phyloP scores from a whole-genome alignment of 2,329 filamentous ascomycete genomes.

The Botrytis porri region DNA sequence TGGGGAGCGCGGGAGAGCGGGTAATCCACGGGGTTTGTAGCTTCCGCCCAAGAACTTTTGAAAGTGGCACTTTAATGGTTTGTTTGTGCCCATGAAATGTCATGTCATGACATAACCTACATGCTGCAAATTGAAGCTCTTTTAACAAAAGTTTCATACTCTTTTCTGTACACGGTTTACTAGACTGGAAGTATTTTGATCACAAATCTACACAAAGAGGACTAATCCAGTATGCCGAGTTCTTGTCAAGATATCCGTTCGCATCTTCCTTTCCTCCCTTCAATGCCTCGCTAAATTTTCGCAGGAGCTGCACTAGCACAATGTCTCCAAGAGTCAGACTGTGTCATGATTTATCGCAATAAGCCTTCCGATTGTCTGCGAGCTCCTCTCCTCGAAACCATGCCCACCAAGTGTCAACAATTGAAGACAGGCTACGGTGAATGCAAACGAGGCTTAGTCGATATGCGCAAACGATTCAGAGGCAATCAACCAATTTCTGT shows the following conservation, averaged over 20 bases:
- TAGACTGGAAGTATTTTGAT: neutral
- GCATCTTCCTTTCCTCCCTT: conserved; percentile 6
- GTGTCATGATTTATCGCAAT: conserved; percentile 89
- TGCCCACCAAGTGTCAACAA: conserved; percentile 87
- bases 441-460: conserved; percentile 93
- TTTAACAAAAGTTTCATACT: neutral
- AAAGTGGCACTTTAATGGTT: neutral
- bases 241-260: conserved; percentile 95
- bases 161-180: neutral
- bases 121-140: neutral
- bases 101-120: neutral
- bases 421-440: conserved; percentile 90
- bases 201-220: neutral
- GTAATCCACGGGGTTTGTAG: conserved; percentile 4
- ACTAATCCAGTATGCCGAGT: conserved; percentile 66
- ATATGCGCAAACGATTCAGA: conserved; percentile 98
- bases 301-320: conserved; percentile 88
- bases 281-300: conserved; percentile 18
- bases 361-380: conserved; percentile 84
- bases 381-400: conserved; percentile 72
- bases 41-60: neutral
- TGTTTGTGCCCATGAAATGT: neutral
- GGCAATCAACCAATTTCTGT: conserved; percentile 81
- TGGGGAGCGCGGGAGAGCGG: neutral
- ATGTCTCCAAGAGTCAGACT: conserved; percentile 95